A percentile compares a stretch with the other conserved stretches of the same genome.
Conservation (phyloP, 2,329 filamentous ascomycete species). For the Didymella pomorum region DNA sequence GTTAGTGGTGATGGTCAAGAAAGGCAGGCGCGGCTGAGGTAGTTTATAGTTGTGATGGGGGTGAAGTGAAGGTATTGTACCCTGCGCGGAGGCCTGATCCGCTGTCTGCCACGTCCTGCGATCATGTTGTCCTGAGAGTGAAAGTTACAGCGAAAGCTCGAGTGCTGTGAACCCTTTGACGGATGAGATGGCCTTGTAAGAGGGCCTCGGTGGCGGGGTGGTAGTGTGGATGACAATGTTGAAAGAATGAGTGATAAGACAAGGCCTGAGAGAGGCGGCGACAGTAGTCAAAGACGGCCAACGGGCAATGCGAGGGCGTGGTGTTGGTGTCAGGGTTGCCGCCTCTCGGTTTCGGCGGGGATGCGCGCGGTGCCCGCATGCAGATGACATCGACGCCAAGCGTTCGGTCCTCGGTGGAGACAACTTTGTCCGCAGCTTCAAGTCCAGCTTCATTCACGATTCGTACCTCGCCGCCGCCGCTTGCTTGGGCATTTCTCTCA, state of each 20-base stretch:
- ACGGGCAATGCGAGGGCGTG: conserved; percentile 1
- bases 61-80: conserved; percentile 58
- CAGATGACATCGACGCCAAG: conserved; percentile 28
- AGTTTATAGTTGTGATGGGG: background rate
- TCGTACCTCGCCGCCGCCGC: background rate
- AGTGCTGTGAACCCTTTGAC: background rate
- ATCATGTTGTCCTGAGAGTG: conserved; percentile 52
- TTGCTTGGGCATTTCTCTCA: background rate
- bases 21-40: conserved; percentile 19
- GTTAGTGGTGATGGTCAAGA: conserved; percentile 20
- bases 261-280: background rate
- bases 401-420: conserved; percentile 17
- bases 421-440: conserved; percentile 16
- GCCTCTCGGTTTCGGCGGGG: conserved; percentile 15
- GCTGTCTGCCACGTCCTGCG: conserved; percentile 64
- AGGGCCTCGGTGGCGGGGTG: conserved; percentile 3
- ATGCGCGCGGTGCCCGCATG: conserved; percentile 22
- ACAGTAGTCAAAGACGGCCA: background rate
- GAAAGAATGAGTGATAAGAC: conserved; percentile 7
- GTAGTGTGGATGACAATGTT: background rate
- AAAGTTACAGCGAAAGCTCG: background rate
- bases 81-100: conserved; percentile 72
- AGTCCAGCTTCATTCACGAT: conserved; percentile 6
- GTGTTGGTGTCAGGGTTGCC: conserved; percentile 14
- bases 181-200: conserved; percentile 1